A percentile compares a stretch with the other conserved stretches of the same genome.
Evolutionary conservation across 139 green algal genomes (phyloP).

Genomic region (Volvox africanus): DNA sequence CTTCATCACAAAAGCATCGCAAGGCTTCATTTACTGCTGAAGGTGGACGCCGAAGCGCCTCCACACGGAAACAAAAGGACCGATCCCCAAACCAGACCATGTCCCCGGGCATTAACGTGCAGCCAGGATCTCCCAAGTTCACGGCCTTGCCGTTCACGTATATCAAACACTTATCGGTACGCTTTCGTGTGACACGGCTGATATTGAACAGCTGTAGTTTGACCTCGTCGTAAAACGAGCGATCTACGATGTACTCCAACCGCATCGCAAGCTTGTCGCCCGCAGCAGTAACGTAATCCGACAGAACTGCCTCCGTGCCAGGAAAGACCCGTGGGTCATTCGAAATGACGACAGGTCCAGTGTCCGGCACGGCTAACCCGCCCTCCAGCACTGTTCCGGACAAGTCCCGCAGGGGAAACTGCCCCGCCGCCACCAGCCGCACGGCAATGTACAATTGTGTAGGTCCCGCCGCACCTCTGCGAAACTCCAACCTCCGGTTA

Average conservation of each 20-base stretch:
- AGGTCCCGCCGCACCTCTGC: neutral
- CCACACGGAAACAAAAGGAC: constrained; percentile 26
- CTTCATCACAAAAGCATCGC: constrained; percentile 42
- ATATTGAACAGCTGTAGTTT: constrained; percentile 44
- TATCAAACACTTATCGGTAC: constrained; percentile 1
- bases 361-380: neutral
- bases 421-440: neutral
- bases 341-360: constrained; percentile 33
- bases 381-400: neutral
- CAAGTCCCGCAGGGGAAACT: neutral
- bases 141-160: constrained; percentile 29
- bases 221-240: constrained; percentile 17
- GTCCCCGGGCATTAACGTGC: constrained; percentile 30
- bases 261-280: constrained; percentile 25
- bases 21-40: constrained; percentile 4
- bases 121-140: constrained; percentile 30
- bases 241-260: constrained; percentile 45
- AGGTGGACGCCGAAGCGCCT: constrained; percentile 3
- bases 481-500: neutral
- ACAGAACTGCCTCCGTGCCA: constrained; percentile 9
- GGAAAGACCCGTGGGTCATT: constrained; percentile 42
- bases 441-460: neutral
- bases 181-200: constrained; percentile 12
- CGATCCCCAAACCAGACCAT: constrained; percentile 17
- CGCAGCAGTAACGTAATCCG: neutral